Percentiles rank a stretch among this genome's conserved stretches.
These are phyloP conservation scores for Garcileccinum viscosum DNA, from an alignment of 1,284 basidiomycete species.

Conservation along the genomic window DNA sequence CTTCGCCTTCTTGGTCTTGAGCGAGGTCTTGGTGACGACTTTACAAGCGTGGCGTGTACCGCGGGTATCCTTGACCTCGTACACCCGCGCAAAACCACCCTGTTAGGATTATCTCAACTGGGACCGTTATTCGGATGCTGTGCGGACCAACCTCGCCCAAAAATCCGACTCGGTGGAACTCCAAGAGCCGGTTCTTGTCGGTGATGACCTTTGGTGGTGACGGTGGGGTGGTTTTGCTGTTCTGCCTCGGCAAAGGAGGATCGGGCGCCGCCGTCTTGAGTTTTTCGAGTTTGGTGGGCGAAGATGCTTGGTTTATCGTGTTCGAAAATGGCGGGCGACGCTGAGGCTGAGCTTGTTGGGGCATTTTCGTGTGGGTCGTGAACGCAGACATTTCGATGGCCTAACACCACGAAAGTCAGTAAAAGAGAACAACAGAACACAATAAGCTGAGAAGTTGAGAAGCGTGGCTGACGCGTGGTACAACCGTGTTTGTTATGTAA, in stretches of 20 bases:
- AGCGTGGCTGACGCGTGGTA: not conserved
- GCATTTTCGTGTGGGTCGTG: conserved; percentile 24
- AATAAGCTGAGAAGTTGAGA: not conserved
- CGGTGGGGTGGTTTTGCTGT: conserved; percentile 81
- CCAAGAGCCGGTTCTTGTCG: conserved; percentile 64
- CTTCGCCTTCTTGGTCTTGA: conserved; percentile 91
- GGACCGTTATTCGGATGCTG: not conserved
- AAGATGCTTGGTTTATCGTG: conserved; percentile 31
- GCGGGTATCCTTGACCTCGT: conserved; percentile 79
- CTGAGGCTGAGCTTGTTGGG: conserved; percentile 16
- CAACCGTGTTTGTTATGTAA: conserved; percentile 40
- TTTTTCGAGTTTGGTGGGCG: conserved; percentile 39
- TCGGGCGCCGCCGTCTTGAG: conserved; percentile 37
- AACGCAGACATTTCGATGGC: conserved; percentile 38
- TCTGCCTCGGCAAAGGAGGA: conserved; percentile 77
- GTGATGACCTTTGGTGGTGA: conserved; percentile 81
- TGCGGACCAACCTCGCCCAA: conserved; percentile 77
- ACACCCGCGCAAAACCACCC: conserved; percentile 92
- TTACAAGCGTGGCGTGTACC: conserved; percentile 82
- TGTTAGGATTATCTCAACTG: conserved; percentile 38
- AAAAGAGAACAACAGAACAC: not conserved
- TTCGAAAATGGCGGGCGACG: conserved; percentile 39
- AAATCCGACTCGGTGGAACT: conserved; percentile 78
- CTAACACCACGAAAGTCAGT: conserved; percentile 44
- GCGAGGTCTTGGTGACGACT: conserved; percentile 83